phyloP scores from a whole-genome alignment of 441 rosid genomes.

The Geranium incanum region DNA sequence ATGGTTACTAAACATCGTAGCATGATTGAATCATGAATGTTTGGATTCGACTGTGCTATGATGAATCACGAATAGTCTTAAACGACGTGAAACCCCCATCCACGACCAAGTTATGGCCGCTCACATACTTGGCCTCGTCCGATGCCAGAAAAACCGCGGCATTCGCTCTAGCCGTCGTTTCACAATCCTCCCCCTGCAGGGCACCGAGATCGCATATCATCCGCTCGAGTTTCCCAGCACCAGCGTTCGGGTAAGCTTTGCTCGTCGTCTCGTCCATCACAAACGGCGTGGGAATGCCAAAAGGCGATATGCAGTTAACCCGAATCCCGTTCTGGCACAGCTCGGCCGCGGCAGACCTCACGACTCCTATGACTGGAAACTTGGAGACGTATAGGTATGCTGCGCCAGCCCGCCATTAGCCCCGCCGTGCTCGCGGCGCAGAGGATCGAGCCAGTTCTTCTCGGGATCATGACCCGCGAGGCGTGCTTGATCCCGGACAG shows the following conservation, averaged over 20 bases:
- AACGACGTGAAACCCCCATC: slow-evolving; percentile 80
- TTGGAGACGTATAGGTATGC: slow-evolving; percentile 64
- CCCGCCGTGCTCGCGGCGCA: slow-evolving; percentile 71
- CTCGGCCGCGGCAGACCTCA: slow-evolving; percentile 59
- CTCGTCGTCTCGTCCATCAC: slow-evolving; percentile 45
- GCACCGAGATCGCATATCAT: slow-evolving; percentile 40
- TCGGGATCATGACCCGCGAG: slow-evolving; percentile 69
- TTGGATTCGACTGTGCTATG: too few species aligned
- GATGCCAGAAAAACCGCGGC: slow-evolving; percentile 82
- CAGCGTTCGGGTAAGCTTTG: slow-evolving; percentile 35
- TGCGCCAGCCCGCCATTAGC: slow-evolving; percentile 63
- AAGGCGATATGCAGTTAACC: slow-evolving; percentile 71
- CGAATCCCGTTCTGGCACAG: slow-evolving; percentile 55
- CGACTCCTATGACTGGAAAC: slow-evolving; percentile 47
- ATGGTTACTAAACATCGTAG: too few species aligned
- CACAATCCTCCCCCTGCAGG: slow-evolving; percentile 47
- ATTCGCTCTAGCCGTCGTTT: slow-evolving; percentile 62
- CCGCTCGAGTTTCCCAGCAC: slow-evolving; percentile 25
- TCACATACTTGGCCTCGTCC: slow-evolving; percentile 70
- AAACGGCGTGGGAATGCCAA: slow-evolving; percentile 52
- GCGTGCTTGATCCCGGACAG: slow-evolving; percentile 66
- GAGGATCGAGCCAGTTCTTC: slow-evolving; percentile 49
- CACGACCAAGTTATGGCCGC: slow-evolving; percentile 73
- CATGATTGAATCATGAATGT: too few species aligned
- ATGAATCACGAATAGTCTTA: slow-evolving; percentile 35